phyloP scores from a whole-genome alignment of 139 green algal species.

The Chlamydomonas sphaeroides region DNA sequence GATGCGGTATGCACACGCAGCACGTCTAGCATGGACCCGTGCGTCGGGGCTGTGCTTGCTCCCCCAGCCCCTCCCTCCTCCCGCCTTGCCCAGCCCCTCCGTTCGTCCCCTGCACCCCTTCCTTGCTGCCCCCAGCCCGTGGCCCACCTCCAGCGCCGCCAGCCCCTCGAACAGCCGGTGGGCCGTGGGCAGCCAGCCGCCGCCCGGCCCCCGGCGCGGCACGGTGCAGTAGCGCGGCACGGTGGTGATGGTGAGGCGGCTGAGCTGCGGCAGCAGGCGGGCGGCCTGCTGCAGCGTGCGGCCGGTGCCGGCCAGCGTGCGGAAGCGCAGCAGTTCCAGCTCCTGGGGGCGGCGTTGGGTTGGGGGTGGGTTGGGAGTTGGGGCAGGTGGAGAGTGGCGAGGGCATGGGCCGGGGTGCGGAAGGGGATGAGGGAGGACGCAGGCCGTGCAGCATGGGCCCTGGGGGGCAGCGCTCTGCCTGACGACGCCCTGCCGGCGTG shows the following conservation, averaged over 20 bases:
- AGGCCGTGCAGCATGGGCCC: fast-evolving
- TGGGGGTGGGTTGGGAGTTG: background rate
- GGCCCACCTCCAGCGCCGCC: background rate
- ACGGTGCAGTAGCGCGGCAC: background rate
- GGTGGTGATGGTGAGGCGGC: slow-evolving; percentile 25
- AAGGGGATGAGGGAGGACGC: background rate
- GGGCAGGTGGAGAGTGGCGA: background rate
- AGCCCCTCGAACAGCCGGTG: slow-evolving; percentile 21
- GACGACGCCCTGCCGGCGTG: background rate
- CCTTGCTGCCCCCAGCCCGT: too few species aligned
- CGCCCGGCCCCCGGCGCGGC: background rate
- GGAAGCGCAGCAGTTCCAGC: slow-evolving; percentile 23
- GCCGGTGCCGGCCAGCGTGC: slow-evolving; percentile 23
- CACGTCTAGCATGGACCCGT: too few species aligned
- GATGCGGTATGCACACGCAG: background rate
- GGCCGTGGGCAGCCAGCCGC: background rate
- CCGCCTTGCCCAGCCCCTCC: too few species aligned
- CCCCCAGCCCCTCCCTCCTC: too few species aligned
- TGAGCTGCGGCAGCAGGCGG: slow-evolving; percentile 3
- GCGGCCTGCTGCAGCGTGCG: slow-evolving; percentile 21
- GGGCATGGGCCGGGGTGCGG: background rate
- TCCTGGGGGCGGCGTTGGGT: background rate
- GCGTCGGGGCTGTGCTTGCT: too few species aligned
- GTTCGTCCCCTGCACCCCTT: too few species aligned
- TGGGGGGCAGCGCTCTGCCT: background rate